A percentile compares a stretch with the other conserved stretches of the same genome.
These are phyloP conservation scores for Rhodotorula sp. DNA, from an alignment of 1,284 basidiomycete species.

Conservation along the genomic window DNA sequence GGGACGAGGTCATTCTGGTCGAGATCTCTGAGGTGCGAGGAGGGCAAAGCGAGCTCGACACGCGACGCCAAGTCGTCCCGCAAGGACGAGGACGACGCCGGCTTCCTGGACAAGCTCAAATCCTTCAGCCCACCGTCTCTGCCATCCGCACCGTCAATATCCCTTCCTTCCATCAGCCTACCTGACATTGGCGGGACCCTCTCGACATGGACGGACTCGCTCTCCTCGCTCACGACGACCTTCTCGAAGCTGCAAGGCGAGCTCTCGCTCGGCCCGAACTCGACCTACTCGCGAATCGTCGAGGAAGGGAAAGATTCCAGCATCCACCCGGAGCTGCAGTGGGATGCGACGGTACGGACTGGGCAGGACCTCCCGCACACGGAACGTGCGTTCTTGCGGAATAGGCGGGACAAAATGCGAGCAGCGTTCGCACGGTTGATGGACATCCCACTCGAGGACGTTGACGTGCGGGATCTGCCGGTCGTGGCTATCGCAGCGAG, in stretches of 20 bases:
- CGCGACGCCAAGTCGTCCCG: too few species aligned
- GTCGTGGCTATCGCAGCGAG: slow-evolving; percentile 53
- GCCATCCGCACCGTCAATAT: slow-evolving; percentile 36
- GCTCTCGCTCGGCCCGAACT: slow-evolving; percentile 50
- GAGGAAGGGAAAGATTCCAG: slow-evolving; percentile 35
- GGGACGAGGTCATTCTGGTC: background rate
- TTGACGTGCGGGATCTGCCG: slow-evolving; percentile 53
- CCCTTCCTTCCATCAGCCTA: slow-evolving; percentile 44
- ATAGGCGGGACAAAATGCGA: slow-evolving; percentile 49
- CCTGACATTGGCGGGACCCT: slow-evolving; percentile 43
- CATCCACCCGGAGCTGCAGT: slow-evolving; percentile 52
- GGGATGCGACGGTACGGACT: slow-evolving; percentile 53
- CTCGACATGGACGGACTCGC: slow-evolving; percentile 48
- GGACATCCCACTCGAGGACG: slow-evolving; percentile 45
- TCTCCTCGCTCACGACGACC: slow-evolving; percentile 47
- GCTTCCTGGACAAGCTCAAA: slow-evolving; percentile 7
- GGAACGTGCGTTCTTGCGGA: slow-evolving; percentile 51
- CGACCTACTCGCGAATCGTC: slow-evolving; percentile 36
- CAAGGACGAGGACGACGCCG: background rate
- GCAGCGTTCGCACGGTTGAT: slow-evolving; percentile 50
- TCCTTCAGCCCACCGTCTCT: background rate
- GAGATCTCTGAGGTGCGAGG: background rate
- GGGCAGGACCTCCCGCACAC: slow-evolving; percentile 48
- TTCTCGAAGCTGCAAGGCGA: slow-evolving; percentile 49
- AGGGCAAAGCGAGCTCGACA: background rate